Conservation (phyloP, 2,329 filamentous ascomycete species). For the Taxawa tesnikishii region DNA sequence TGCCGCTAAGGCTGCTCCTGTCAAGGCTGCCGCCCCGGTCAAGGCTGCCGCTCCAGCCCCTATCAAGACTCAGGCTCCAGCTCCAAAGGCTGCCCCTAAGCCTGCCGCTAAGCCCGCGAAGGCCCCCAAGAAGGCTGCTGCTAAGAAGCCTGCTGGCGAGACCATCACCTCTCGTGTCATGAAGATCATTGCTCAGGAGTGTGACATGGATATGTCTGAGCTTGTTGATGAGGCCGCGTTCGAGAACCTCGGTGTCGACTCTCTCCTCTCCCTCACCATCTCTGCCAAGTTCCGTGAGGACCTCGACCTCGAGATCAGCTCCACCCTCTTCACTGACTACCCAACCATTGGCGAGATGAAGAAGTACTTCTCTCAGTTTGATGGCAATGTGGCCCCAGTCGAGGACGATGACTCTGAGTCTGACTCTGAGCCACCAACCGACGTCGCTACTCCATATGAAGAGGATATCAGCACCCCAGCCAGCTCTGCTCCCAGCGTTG, state of each 20-base stretch:
- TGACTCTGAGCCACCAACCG: slow-evolving; percentile 28
- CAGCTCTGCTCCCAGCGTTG: slow-evolving; percentile 32
- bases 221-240: slow-evolving; percentile 48
- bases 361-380: slow-evolving; percentile 39
- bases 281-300: slow-evolving; percentile 51
- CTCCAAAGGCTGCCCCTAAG: slow-evolving; percentile 13
- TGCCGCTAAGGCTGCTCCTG: slow-evolving; percentile 23
- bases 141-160: slow-evolving; percentile 35
- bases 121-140: slow-evolving; percentile 35
- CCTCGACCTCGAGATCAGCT: slow-evolving; percentile 45
- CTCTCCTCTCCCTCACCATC: slow-evolving; percentile 47
- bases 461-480: slow-evolving; percentile 33
- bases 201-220: slow-evolving; percentile 45
- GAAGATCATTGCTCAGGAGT: slow-evolving; percentile 55
- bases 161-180: slow-evolving; percentile 43
- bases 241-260: slow-evolving; percentile 51
- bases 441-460: slow-evolving; percentile 29
- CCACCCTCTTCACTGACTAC: slow-evolving; percentile 47
- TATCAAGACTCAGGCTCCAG: slow-evolving; percentile 11
- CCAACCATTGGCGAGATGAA: slow-evolving; percentile 49
- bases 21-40: slow-evolving; percentile 17
- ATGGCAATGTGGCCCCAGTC: slow-evolving; percentile 27
- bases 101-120: slow-evolving; percentile 15
- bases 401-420: slow-evolving; percentile 24
- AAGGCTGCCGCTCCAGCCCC: slow-evolving; percentile 17